A percentile compares a stretch with the other conserved stretches of the same genome.
Evolutionary conservation across 345 rosid genomes (phyloP).

Genomic region (Lumnitzera littorea): DNA sequence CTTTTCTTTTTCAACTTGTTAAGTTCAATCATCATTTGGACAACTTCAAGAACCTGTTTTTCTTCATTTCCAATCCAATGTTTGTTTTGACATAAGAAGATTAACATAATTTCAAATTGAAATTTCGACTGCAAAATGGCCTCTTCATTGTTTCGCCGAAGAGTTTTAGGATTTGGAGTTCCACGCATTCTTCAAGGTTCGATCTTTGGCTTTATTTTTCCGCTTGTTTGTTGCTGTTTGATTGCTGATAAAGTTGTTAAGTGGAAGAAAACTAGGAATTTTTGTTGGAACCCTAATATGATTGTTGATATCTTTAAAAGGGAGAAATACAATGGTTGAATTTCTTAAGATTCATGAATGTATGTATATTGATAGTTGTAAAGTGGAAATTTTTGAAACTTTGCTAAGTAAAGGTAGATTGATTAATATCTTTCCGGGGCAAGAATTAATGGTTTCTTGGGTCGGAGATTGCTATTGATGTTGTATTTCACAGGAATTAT

Average conservation of each 20-base stretch:
- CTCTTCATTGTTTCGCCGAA: slow-evolving; percentile 45
- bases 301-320: background rate
- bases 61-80: background rate
- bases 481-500: too few species aligned
- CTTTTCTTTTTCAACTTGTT: too few species aligned
- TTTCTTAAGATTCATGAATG: too few species aligned
- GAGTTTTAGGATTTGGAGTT: slow-evolving; percentile 44
- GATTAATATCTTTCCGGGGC: too few species aligned
- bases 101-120: background rate
- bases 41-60: background rate
- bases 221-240: slow-evolving; percentile 1
- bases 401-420: too few species aligned
- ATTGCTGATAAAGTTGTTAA: slow-evolving; percentile 3
- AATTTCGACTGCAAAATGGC: slow-evolving; percentile 23
- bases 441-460: too few species aligned
- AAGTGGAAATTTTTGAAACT: too few species aligned
- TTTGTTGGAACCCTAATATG: background rate
- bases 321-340: too few species aligned
- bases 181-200: slow-evolving; percentile 49
- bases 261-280: background rate
- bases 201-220: slow-evolving; percentile 7
- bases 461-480: too few species aligned
- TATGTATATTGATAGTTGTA: too few species aligned
- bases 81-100: background rate
- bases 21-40: too few species aligned